phyloP scores from a whole-genome alignment of 1,139 yeast species.

The Kazachstania sp. region DNA sequence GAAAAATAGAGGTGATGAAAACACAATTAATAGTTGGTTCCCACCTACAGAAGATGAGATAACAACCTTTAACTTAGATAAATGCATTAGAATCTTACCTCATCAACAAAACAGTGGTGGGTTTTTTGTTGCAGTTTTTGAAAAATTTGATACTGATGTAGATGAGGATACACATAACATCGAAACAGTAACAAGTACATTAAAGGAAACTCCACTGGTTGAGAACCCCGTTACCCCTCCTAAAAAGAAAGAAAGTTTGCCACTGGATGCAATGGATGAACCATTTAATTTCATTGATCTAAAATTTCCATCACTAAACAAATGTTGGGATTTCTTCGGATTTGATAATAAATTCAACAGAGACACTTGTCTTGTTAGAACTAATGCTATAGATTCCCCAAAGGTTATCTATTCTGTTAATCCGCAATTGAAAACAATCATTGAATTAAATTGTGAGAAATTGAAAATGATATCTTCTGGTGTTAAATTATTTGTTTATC shows the following conservation, averaged over 20 bases:
- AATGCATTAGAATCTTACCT: constrained; percentile 90
- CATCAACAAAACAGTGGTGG: constrained; percentile 98
- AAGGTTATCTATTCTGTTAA: constrained; percentile 83
- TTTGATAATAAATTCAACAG: constrained; percentile 58
- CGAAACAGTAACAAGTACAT: constrained; percentile 14
- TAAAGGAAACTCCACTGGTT: neutral
- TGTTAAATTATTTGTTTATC: constrained; percentile 81
- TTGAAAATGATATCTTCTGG: constrained; percentile 88
- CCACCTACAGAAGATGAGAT: constrained; percentile 77
- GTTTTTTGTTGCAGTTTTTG: constrained; percentile 87
- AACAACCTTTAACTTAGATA: constrained; percentile 52
- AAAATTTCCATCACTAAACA: constrained; percentile 54
- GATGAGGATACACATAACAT: constrained; percentile 23
- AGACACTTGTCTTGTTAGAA: constrained; percentile 69
- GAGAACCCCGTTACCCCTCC: too few relatives aligned
- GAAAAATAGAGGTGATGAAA: constrained; percentile 39
- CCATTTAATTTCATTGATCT: constrained; percentile 75
- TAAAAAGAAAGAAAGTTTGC: constrained; percentile 56
- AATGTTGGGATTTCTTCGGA: constrained; percentile 84
- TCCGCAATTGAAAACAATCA: constrained; percentile 60
- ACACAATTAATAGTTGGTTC: constrained; percentile 53
- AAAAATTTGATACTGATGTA: constrained; percentile 52
- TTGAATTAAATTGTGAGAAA: constrained; percentile 62
- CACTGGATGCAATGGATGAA: constrained; percentile 89
- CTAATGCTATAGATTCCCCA: constrained; percentile 90